These are phyloP conservation scores for Leptographium radiaticola DNA, from an alignment of 2,329 filamentous ascomycete species.

Conservation along the genomic window DNA sequence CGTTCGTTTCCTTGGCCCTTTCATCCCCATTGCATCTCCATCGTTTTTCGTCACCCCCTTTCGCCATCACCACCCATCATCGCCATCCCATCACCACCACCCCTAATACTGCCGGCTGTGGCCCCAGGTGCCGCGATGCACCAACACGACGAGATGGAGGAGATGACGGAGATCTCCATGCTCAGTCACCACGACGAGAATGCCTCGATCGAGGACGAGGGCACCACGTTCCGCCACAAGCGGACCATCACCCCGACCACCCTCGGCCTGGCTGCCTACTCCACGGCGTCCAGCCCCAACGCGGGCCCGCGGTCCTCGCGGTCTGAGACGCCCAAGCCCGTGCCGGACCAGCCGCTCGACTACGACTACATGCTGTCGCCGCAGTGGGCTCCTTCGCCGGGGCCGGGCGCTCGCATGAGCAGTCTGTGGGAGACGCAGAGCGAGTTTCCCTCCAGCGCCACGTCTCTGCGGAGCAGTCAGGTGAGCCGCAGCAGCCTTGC, in stretches of 20 bases:
- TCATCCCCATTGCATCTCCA: no score
- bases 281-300: not conserved
- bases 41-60: not conserved
- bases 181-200: constrained; percentile 2
- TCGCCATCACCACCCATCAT: not conserved
- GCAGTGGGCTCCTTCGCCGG: constrained; percentile 8
- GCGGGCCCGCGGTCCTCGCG: not conserved
- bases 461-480: constrained; percentile 9
- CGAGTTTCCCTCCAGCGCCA: constrained; percentile 7
- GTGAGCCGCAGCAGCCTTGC: not conserved
- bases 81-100: not conserved
- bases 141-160: not conserved
- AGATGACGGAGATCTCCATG: constrained; percentile 1
- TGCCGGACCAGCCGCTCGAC: constrained; percentile 7
- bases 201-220: not conserved
- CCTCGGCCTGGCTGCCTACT: constrained; percentile 3
- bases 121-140: not conserved
- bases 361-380: constrained; percentile 6
- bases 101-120: not conserved
- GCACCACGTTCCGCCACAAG: not conserved
- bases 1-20: no score
- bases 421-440: constrained; percentile 9
- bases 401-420: constrained; percentile 7
- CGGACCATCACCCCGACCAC: constrained; percentile 9
- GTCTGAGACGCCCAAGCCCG: constrained; percentile 4